A percentile compares a stretch with the other conserved stretches of the same genome.
phyloP scores from a whole-genome alignment of 1,284 basidiomycete species.

The Neonothopanus nambi region DNA sequence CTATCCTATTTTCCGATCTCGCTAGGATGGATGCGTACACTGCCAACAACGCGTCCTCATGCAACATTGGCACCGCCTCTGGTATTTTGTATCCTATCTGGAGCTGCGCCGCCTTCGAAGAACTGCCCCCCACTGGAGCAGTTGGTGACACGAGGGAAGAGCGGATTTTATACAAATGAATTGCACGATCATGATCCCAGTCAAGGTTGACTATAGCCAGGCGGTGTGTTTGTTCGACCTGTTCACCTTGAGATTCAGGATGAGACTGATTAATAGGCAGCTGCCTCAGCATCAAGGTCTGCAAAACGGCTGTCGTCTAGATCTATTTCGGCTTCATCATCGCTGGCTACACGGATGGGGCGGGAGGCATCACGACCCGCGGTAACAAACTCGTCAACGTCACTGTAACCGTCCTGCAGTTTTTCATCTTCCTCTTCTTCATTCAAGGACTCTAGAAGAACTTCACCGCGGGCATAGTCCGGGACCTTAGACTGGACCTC shows the following conservation, averaged over 20 bases:
- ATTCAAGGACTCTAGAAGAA: constrained; percentile 86
- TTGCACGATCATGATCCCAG: constrained; percentile 95
- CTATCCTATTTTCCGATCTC: constrained; percentile 93
- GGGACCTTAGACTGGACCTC: constrained; percentile 32
- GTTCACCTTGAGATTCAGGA: constrained; percentile 33
- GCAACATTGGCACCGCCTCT: constrained; percentile 29
- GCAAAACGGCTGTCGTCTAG: constrained; percentile 75
- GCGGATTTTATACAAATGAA: constrained; percentile 92
- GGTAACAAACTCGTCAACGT: constrained; percentile 49
- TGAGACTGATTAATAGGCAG: constrained; percentile 56
- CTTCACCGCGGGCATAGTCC: constrained; percentile 92
- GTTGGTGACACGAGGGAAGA: constrained; percentile 80
- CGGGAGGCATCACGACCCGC: constrained; percentile 46
- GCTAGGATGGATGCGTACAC: constrained; percentile 87
- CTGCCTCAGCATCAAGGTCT: constrained; percentile 74
- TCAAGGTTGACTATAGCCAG: constrained; percentile 96
- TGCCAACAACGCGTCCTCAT: constrained; percentile 69
- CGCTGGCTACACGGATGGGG: constrained; percentile 38
- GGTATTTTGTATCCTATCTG: constrained; percentile 11
- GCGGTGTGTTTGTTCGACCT: constrained; percentile 62
- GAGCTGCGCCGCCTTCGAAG: constrained; percentile 18
- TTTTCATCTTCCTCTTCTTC: constrained; percentile 52
- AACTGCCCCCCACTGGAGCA: constrained; percentile 37
- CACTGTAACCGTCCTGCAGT: constrained; percentile 49
- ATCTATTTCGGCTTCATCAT: constrained; percentile 67